phyloP scores from a whole-genome alignment of 2,329 filamentous ascomycete species.

The Pseudogymnoascus sp. region DNA sequence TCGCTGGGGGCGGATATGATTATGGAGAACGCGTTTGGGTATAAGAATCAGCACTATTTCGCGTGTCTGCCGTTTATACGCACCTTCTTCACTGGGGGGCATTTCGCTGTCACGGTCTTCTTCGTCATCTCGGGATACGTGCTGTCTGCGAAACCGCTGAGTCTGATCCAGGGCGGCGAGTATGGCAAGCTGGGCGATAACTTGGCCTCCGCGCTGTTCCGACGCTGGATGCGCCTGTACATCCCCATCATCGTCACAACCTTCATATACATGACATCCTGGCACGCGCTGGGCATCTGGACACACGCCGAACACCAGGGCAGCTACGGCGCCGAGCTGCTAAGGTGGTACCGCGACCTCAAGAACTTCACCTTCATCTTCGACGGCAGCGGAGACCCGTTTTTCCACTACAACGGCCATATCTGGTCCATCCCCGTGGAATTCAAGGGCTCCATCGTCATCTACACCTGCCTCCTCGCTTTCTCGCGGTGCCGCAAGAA shows the following conservation, averaged over 20 bases:
- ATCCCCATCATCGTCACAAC: constrained; percentile 39
- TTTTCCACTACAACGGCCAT: constrained; percentile 31
- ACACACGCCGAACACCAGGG: not conserved
- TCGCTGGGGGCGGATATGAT: constrained; percentile 23
- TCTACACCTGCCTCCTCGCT: constrained; percentile 50
- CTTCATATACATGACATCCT: constrained; percentile 24
- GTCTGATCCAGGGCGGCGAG: constrained; percentile 33
- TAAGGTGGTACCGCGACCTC: not conserved
- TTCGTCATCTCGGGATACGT: constrained; percentile 45
- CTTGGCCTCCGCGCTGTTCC: constrained; percentile 40
- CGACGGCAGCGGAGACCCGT: not conserved
- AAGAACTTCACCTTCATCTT: not conserved
- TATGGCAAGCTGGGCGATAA: constrained; percentile 32
- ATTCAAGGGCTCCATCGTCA: constrained; percentile 54
- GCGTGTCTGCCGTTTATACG: constrained; percentile 40
- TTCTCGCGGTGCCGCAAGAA: constrained; percentile 47
- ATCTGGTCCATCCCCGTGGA: constrained; percentile 58
- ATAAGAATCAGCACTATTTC: constrained; percentile 28
- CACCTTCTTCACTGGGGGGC: constrained; percentile 33
- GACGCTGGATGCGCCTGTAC: constrained; percentile 40
- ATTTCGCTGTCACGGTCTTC: constrained; percentile 44
- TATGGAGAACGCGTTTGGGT: constrained; percentile 23
- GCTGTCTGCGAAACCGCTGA: constrained; percentile 38
- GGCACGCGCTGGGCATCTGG: not conserved
- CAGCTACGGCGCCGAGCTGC: not conserved